phyloP scores from a whole-genome alignment of 257 asterid species.

The Rubia yunnanensis region DNA sequence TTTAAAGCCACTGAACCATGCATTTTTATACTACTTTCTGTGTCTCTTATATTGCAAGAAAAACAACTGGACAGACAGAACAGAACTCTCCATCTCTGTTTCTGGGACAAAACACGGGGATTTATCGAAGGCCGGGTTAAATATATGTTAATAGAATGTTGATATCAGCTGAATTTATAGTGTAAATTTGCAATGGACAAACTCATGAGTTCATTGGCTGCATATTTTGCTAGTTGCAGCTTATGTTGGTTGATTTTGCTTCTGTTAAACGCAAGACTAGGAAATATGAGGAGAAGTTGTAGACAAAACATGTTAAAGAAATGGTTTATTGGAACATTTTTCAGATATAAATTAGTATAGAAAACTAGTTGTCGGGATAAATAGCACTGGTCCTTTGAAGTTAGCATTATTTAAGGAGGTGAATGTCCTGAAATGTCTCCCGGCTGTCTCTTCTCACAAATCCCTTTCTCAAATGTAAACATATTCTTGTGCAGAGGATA shows the following conservation, averaged over 20 bases:
- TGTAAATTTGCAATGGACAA: not conserved
- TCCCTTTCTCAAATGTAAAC: constrained; percentile 13
- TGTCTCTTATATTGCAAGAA: not conserved
- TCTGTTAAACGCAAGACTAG: not conserved
- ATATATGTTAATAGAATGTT: not conserved
- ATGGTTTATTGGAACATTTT: constrained; percentile 19
- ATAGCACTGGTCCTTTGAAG: not conserved
- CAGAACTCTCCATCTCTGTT: not conserved
- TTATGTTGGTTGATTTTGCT: not conserved
- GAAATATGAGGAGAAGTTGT: constrained; percentile 7
- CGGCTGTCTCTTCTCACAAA: constrained; percentile 19
- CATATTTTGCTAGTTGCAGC: not conserved
- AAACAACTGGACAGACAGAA: not conserved
- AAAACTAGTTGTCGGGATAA: not conserved
- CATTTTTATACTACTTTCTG: not conserved
- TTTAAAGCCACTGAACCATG: not conserved
- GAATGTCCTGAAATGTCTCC: constrained; percentile 22
- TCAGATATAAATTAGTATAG: not conserved
- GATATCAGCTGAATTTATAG: not conserved
- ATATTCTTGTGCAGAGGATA: not conserved
- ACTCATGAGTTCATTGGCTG: not conserved
- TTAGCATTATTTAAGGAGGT: not conserved
- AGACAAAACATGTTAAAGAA: constrained; percentile 34
- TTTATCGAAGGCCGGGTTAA: not conserved
- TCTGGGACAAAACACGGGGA: not conserved